Evolutionary conservation across 345 rosid genomes (phyloP).

Genomic region (Syzygium oleosum): DNA sequence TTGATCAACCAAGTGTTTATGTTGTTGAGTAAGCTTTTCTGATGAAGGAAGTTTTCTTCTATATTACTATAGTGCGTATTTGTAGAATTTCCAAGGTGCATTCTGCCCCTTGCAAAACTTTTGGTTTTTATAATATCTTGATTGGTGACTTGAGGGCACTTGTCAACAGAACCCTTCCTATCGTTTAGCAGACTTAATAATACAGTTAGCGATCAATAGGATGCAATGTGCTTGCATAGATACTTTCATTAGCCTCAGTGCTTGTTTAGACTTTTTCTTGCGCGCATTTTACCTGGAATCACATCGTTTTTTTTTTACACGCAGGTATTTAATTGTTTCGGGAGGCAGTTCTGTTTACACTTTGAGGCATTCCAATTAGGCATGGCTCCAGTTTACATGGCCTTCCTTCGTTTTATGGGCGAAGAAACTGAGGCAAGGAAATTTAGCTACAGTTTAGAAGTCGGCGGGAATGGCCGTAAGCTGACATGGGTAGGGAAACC

Average conservation of each 20-base stretch:
- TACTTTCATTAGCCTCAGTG: neutral
- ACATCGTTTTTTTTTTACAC: neutral
- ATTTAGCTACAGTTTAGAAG: slow-evolving; percentile 79
- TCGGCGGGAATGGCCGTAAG: slow-evolving; percentile 68
- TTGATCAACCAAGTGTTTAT: neutral
- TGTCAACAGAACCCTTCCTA: neutral
- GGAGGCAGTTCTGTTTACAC: slow-evolving; percentile 86
- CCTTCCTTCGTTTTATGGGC: slow-evolving; percentile 89
- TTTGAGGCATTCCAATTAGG: slow-evolving; percentile 93
- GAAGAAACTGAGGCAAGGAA: slow-evolving; percentile 80
- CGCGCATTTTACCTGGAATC: neutral
- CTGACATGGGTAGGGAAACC: slow-evolving; percentile 85
- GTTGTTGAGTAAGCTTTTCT: neutral
- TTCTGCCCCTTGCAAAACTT: neutral
- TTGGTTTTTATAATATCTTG: neutral
- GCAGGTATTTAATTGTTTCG: slow-evolving; percentile 90
- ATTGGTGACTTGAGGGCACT: neutral
- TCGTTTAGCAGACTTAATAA: neutral
- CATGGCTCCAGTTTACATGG: slow-evolving; percentile 79
- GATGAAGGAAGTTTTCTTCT: neutral
- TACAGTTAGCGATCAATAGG: neutral
- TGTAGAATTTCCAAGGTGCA: neutral
- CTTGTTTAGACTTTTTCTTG: neutral
- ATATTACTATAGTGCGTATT: neutral
- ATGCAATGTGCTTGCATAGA: neutral